Percentiles rank a stretch among this genome's conserved stretches.
These are phyloP conservation scores for Tulasnella sp. DNA, from an alignment of 768 basidiomycete species.

Conservation along the genomic window DNA sequence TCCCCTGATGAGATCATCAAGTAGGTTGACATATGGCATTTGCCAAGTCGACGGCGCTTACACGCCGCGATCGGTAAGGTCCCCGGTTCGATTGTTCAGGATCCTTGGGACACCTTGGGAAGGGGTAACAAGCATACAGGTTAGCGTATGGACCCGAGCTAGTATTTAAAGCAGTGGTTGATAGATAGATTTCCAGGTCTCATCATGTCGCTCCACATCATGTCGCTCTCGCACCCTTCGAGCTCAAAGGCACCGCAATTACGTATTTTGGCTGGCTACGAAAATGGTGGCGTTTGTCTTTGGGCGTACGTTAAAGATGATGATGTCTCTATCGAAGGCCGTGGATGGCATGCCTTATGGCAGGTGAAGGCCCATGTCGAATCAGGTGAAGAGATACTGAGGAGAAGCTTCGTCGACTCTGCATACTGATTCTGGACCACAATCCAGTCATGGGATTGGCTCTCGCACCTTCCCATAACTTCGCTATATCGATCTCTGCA, in stretches of 20 bases:
- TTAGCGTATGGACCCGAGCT: slow-evolving; percentile 20
- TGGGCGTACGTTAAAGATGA: slow-evolving; percentile 31
- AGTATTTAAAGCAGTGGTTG: neutral
- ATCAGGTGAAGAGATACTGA: slow-evolving; percentile 52
- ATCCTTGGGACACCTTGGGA: slow-evolving; percentile 32
- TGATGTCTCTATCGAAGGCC: slow-evolving; percentile 49
- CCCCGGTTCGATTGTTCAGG: slow-evolving; percentile 16
- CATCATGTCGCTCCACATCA: slow-evolving; percentile 79
- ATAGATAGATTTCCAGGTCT: slow-evolving; percentile 43
- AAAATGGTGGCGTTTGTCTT: slow-evolving; percentile 75
- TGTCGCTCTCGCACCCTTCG: slow-evolving; percentile 22
- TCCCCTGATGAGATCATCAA: neutral
- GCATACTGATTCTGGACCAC: slow-evolving; percentile 10
- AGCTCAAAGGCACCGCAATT: slow-evolving; percentile 26
- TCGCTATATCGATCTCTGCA: slow-evolving; percentile 74
- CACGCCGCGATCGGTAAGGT: slow-evolving; percentile 78
- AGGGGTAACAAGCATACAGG: slow-evolving; percentile 48
- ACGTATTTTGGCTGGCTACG: slow-evolving; percentile 64
- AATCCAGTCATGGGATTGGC: slow-evolving; percentile 77
- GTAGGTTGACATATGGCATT: slow-evolving; percentile 79
- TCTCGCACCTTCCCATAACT: slow-evolving; percentile 43
- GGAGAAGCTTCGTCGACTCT: too few species aligned
- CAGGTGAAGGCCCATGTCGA: slow-evolving; percentile 54
- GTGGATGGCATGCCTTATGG: slow-evolving; percentile 68
- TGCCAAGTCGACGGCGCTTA: slow-evolving; percentile 55